These are phyloP conservation scores for Hibiscus tridactylites DNA, from an alignment of 345 rosid species.

Conservation along the genomic window DNA sequence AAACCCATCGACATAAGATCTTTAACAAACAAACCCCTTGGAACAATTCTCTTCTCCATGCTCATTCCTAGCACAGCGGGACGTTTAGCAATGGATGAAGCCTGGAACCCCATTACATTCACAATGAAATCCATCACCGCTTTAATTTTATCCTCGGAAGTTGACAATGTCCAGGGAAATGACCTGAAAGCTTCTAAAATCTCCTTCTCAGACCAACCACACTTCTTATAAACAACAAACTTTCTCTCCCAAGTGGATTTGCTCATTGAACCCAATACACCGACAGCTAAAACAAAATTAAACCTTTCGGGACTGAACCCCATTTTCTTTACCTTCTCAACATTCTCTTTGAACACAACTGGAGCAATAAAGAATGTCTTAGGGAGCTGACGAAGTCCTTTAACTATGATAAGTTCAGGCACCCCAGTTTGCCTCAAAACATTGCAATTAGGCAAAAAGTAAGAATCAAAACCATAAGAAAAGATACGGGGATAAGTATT, in stretches of 20 bases:
- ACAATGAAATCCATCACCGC: slow-evolving; percentile 11
- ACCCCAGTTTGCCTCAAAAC: slow-evolving; percentile 15
- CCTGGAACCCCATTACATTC: slow-evolving; percentile 10
- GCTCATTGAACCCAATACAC: background rate
- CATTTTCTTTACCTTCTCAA: slow-evolving; percentile 14
- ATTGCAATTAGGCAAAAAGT: background rate
- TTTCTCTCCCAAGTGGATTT: slow-evolving; percentile 17
- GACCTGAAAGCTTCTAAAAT: slow-evolving; percentile 6
- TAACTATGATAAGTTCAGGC: slow-evolving; percentile 1
- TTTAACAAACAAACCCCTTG: slow-evolving; percentile 4
- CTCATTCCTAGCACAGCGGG: background rate
- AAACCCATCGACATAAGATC: background rate
- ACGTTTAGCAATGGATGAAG: background rate
- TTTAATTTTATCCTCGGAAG: slow-evolving; percentile 13
- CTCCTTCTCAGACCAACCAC: slow-evolving; percentile 15
- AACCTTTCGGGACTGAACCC: slow-evolving; percentile 16
- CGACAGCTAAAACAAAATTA: slow-evolving; percentile 10
- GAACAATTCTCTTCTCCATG: slow-evolving; percentile 19
- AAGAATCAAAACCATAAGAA: no score
- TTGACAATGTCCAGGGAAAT: background rate
- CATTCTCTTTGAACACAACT: background rate
- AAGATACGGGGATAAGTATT: background rate
- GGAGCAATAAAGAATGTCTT: background rate
- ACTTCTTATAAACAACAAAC: background rate
- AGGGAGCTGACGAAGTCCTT: background rate